A percentile compares a stretch with the other conserved stretches of the same genome.
Evolutionary conservation across 176 grass and related monocot species (phyloP).

Genomic region (Oryza longistaminata): DNA sequence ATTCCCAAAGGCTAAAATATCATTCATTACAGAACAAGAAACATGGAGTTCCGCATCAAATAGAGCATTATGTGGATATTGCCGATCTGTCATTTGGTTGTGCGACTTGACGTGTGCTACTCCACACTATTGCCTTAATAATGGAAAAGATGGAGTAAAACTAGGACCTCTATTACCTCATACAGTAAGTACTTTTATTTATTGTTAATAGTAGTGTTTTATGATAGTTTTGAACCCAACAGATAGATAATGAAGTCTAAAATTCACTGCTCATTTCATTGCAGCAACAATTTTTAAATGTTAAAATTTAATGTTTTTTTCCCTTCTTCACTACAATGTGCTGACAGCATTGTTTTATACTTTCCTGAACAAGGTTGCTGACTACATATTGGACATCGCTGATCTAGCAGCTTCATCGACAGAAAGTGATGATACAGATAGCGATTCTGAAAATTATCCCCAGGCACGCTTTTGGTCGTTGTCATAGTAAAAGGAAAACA

Average conservation of each 20-base stretch:
- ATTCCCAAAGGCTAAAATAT: not conserved
- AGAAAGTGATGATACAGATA: conserved; percentile 28
- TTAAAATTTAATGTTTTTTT: not conserved
- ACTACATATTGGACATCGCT: conserved; percentile 38
- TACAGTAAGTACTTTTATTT: conserved; percentile 52
- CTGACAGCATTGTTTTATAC: not conserved
- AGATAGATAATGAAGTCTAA: not conserved
- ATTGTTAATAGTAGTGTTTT: conserved; percentile 3
- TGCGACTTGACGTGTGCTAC: conserved; percentile 57
- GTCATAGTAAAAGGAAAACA: not conserved
- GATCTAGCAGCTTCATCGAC: conserved; percentile 43
- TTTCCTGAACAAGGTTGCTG: conserved; percentile 47
- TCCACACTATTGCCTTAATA: conserved; percentile 52
- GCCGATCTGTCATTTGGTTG: conserved; percentile 75
- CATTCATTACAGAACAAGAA: conserved; percentile 38
- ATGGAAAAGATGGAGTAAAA: conserved; percentile 46
- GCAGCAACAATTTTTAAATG: not conserved
- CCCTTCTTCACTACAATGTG: not conserved
- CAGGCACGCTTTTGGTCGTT: conserved; percentile 37
- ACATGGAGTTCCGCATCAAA: conserved; percentile 53
- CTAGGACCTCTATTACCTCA: conserved; percentile 54
- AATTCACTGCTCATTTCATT: not conserved
- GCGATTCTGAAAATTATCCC: conserved; percentile 31
- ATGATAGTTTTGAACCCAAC: not conserved
- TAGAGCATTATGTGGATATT: conserved; percentile 61